Evolutionary conservation across 2,329 filamentous ascomycete genomes (phyloP), one percentile per base, ranked within the genome.

Genomic region (Pseudogymnoascus verrucosus): DNA sequence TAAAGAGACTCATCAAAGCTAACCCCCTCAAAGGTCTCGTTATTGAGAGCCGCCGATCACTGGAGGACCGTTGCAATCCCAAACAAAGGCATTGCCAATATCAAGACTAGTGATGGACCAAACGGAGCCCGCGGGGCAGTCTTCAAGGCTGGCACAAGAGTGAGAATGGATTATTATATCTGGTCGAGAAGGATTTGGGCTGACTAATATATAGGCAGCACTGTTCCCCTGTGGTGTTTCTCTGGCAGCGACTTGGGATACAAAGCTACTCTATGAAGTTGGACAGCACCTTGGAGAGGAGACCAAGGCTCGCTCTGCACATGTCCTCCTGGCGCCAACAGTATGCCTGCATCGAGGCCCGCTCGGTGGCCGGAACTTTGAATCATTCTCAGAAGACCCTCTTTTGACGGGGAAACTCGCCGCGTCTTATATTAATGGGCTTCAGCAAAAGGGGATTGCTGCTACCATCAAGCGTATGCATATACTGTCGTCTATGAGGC

Each of bases 341-440:
- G 86, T 92, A 36, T 92, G 90, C 76, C 88, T 91, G 79, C 90
- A 95, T 70, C 84, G 91, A 14, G 89, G 89, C 60, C 91, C 91
- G 0, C 80, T 95, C 0, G 90, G 90, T n/a, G 91, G 91, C 16
- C 83, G 91, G 65, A 92, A 92, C 67, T 96, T 95, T 68, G 91
- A 96, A 75, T 92, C 90, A 0, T 95, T 92, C 73, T 91, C 89
- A 0, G 91, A 95, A 74, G 91, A 95, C 68, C 90, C 90, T 0
- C 82, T 88, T 8, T 80, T 96, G 4, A 90, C 89, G 0, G 89
- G 89, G 34, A 89, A 87, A 66, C 77, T 92, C 65, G 88, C 89
- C 11, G 84, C 88, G 0, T 82, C 88, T 65, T 90, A 90, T 66
- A 87, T 90, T 71, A 85, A 84, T 59, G 89, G 89, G 6, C 78